Base-by-base conservation (phyloP, 208 protist species). In the Leishmania aethiopica region DNA sequence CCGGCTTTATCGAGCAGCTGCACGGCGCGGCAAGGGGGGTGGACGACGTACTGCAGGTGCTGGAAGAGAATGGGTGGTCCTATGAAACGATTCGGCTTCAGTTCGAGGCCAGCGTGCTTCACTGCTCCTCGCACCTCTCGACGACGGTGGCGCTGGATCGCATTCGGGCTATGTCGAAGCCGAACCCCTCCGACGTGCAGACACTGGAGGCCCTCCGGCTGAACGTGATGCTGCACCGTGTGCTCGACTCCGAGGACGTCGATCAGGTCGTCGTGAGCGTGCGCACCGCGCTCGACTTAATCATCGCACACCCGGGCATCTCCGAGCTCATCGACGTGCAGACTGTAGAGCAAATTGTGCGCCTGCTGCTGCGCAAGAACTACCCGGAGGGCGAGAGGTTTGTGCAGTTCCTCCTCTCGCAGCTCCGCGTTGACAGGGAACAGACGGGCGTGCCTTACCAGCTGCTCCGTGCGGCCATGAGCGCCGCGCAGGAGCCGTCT, bases 321-420 rank as follows among this genome's bases (percentile, higher is more conserved):
- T 85, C 95, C 40, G 91, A 93, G 37, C 90, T 95, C 64, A 90
- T 97, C 32, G 94, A 97, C 74, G 88, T 77, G n/a, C 83, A 91
- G 51, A 89, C 92, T 8, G 91, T 92, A n/a, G 91, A 87, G 75
- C 80, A 79, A 37, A 91, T 95, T 60, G 88, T 93, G 42, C 76
- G 80, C 13, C 84, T 93, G 67, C 75, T 97, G 59, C 86, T 97
- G 66, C 85, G 82, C 35, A 85, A 87, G 55, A 86, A 83, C 74
- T 89, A 89, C 79, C 79, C 59, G 37, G 94, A 93, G 67, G 94
- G 94, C 3, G 92, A 95, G 80, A 74, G 82, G 22, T 93, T 97
- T 82, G 90, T 97, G 7, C 82, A 83, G 40, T 88, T 91, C 42
- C 75, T 97, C 49, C 84, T 96, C 22, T 88, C 82, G 55, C 77